phyloP scores from a whole-genome alignment of 371 early-diverging fungal genomes.

The Apophysomyces trapeziformis region DNA sequence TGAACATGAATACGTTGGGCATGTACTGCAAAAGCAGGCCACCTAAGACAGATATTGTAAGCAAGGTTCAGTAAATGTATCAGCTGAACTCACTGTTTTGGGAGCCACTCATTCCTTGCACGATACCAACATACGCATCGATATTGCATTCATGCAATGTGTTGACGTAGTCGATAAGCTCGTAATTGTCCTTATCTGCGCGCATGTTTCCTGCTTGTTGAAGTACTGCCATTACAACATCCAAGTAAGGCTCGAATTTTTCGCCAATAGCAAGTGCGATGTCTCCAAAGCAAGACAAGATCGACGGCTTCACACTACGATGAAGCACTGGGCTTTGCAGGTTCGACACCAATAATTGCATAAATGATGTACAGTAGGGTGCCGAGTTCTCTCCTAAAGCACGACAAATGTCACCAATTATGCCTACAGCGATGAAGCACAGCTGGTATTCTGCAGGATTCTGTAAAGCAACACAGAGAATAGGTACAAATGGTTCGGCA shows the following conservation, averaged over 20 bases:
- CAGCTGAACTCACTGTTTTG: slow-evolving; percentile 27
- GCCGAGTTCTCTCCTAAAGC: slow-evolving; percentile 74
- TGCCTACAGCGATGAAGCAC: slow-evolving; percentile 89
- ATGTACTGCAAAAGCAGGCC: slow-evolving; percentile 64
- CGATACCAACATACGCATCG: slow-evolving; percentile 95
- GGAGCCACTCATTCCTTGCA: slow-evolving; percentile 84
- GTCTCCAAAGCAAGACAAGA: slow-evolving; percentile 97
- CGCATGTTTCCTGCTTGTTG: slow-evolving; percentile 79
- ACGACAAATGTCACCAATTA: slow-evolving; percentile 95
- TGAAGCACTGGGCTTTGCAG: slow-evolving; percentile 76
- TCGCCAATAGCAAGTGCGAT: slow-evolving; percentile 94
- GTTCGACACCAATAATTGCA: slow-evolving; percentile 82
- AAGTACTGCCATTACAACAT: slow-evolving; percentile 84
- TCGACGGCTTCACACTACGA: slow-evolving; percentile 89
- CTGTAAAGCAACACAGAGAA: slow-evolving; percentile 79
- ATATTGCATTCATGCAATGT: slow-evolving; percentile 86
- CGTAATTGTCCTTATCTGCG: slow-evolving; percentile 68
- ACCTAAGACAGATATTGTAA: slow-evolving; percentile 36
- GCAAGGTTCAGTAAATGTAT: not conserved
- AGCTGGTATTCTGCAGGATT: slow-evolving; percentile 91
- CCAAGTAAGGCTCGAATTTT: slow-evolving; percentile 83
- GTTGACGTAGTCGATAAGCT: slow-evolving; percentile 84
- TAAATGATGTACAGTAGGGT: slow-evolving; percentile 81
- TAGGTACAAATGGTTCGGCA: slow-evolving; percentile 83
- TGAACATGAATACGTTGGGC: slow-evolving; percentile 76